Percentiles rank a stretch among this genome's conserved stretches.
Evolutionary conservation across 2,329 filamentous ascomycete species (phyloP).

Genomic region (Fusarium sp.): DNA sequence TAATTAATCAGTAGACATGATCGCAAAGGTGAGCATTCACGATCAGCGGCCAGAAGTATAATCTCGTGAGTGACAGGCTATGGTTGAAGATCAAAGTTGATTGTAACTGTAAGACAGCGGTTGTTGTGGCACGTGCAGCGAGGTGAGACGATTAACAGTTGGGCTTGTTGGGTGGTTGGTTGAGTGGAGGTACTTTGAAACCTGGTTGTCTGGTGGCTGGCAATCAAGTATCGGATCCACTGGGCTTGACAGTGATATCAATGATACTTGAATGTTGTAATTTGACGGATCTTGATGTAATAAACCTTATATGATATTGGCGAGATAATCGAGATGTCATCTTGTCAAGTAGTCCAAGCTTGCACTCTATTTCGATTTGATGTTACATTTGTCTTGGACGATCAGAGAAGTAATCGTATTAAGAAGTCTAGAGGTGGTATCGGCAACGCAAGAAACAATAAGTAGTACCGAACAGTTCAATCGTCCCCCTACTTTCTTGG

Average conservation of each 20-base stretch:
- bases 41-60: conserved; percentile 25
- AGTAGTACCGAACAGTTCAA: neutral
- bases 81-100: conserved; percentile 37
- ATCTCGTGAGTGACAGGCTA: conserved; percentile 31
- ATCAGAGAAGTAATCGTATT: conserved; percentile 1
- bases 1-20: conserved; percentile 33
- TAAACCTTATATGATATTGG: neutral
- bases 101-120: conserved; percentile 28
- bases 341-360: neutral
- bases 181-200: conserved; percentile 35
- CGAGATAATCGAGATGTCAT: neutral
- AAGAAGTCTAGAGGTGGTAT: conserved; percentile 19
- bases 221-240: conserved; percentile 35
- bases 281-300: neutral
- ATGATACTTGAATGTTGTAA: conserved; percentile 23
- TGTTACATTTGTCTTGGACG: neutral
- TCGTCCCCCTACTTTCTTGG: conserved; percentile 47
- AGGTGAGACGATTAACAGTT: conserved; percentile 41
- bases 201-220: conserved; percentile 17
- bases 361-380: neutral
- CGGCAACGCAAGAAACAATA: neutral
- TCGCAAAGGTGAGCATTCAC: conserved; percentile 21
- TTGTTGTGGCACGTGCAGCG: conserved; percentile 45
- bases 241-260: conserved; percentile 18
- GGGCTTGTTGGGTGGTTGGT: conserved; percentile 46